Evolutionary conservation across 805 yeast genomes (phyloP).

Genomic region (Wickerhamiella cacticola): DNA sequence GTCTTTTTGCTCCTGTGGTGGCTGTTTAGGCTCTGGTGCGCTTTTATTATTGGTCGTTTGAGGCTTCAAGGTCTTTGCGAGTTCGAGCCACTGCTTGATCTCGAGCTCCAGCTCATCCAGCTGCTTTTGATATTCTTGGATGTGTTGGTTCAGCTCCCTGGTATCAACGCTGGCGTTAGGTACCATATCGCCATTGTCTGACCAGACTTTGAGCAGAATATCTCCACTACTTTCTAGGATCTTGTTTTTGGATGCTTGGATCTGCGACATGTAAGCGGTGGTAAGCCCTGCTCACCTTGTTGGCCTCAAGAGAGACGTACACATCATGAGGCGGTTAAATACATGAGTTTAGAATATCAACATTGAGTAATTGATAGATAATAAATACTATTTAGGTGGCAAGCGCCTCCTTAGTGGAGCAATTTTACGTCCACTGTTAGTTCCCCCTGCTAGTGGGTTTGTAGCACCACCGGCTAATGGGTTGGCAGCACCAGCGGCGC

Average conservation of each 20-base stretch:
- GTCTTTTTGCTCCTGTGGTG: background rate
- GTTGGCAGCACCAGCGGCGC: too few species aligned
- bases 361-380: too few species aligned
- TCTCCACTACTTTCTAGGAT: conserved; percentile 21
- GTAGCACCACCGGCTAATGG: background rate
- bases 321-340: too few species aligned
- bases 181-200: conserved; percentile 20
- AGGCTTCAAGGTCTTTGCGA: background rate
- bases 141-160: conserved; percentile 16
- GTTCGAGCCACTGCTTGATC: conserved; percentile 9
- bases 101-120: conserved; percentile 14
- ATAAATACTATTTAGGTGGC: conserved; percentile 6
- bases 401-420: background rate
- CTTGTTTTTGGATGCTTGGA: conserved; percentile 11
- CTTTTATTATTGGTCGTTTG: background rate
- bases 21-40: background rate
- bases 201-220: conserved; percentile 20
- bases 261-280: conserved; percentile 8
- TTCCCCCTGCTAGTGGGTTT: conserved; percentile 2
- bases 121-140: conserved; percentile 16
- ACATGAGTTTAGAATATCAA: too few species aligned
- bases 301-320: too few species aligned
- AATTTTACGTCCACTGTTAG: background rate
- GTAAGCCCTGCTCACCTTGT: too few species aligned
- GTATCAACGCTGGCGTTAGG: conserved; percentile 21